Percentiles rank a stretch among this genome's conserved stretches.
phyloP scores from a whole-genome alignment of 2,329 filamentous ascomycete genomes.

The Alternaria dauci region DNA sequence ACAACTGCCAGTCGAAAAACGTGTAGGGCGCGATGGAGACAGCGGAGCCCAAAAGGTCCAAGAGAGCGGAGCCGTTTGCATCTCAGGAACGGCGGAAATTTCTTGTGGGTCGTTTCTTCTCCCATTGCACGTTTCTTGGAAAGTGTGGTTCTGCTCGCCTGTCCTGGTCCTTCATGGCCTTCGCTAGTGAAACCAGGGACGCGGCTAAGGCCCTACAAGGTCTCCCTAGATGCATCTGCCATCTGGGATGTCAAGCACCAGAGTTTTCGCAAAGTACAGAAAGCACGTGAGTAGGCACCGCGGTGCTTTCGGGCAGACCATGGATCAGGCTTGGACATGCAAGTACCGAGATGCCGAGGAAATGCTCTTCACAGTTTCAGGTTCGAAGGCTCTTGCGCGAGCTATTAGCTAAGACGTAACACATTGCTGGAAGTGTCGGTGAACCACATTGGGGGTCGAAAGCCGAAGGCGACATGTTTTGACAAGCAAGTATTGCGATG shows the following conservation, averaged over 20 bases:
- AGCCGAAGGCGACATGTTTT: not conserved
- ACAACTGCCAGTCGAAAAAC: not conserved
- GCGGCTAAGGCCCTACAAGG: constrained; percentile 1
- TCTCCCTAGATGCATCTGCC: not conserved
- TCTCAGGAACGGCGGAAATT: constrained; percentile 13
- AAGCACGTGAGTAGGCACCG: not conserved
- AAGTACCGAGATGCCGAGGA: constrained; percentile 8
- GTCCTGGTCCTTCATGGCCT: not conserved
- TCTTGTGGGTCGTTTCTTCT: constrained; percentile 9
- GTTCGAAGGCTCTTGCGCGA: not conserved
- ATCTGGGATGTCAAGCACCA: constrained; percentile 1
- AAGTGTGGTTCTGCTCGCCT: not conserved
- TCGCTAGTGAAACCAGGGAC: constrained; percentile 5
- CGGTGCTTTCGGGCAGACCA: not conserved
- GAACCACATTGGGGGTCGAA: not conserved
- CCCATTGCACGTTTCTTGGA: not conserved
- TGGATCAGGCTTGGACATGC: not conserved
- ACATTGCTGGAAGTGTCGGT: constrained; percentile 1
- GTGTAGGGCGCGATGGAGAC: constrained; percentile 5
- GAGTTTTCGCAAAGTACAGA: not conserved
- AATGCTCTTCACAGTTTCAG: not conserved
- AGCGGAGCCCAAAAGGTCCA: constrained; percentile 13
- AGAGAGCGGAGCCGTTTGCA: constrained; percentile 8
- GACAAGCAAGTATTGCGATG: constrained; percentile 5
- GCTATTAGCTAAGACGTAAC: constrained; percentile 5